Base-by-base conservation (phyloP, 352 stramenopile species). In the Phytophthora meadii region DNA sequence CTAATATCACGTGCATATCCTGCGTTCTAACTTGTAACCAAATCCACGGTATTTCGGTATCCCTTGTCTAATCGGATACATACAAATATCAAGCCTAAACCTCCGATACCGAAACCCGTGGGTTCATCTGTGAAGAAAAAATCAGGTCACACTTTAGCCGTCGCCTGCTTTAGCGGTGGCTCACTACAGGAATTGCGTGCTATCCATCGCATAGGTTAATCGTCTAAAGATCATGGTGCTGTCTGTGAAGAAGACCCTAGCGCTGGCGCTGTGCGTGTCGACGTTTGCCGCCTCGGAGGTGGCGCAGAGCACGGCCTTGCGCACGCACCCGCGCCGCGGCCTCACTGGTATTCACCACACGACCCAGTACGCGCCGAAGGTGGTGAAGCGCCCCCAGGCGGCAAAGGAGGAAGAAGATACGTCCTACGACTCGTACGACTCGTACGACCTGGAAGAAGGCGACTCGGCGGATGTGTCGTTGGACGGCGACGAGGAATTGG, bases 221-320 rank as follows among this genome's bases (percentile, higher is more conserved):
- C 14, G 15, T 32, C 14, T 44, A 28, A 55, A 62, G 37, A 70
- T 28, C 53, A 79, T 76, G 71, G 68, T 80, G 47, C 52, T 80
- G 34, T 74, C 72, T 52, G 56, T 75, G 41, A 75, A 76, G 56
- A 77, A 74, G 53, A 75, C 63, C n/a, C 24, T 81, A 12, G 65
- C 65, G 24, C 41, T 81, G 41, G 57, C 69, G 39, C 65, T 76
- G 25, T 73, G 68, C 41, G 68, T 62, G 27, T 65, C 69, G 14
- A 66, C 69, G 48, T 48, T 81, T 51, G 60, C 65, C 22, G 51
- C 69, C 22, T 53, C 55, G 17, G 52, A 65, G 24, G 12, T 70
- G 52, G 57, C 48, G 22, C 56, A 70, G 51, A 53, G 34, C 37
- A 44, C 47, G 41, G 69, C 69, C n/a, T 46, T 76, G 37, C 70